Evolutionary conservation across 2,329 filamentous ascomycete genomes (phyloP), one percentile per base, ranked within the genome.

Genomic region (Clonostachys chloroleuca): DNA sequence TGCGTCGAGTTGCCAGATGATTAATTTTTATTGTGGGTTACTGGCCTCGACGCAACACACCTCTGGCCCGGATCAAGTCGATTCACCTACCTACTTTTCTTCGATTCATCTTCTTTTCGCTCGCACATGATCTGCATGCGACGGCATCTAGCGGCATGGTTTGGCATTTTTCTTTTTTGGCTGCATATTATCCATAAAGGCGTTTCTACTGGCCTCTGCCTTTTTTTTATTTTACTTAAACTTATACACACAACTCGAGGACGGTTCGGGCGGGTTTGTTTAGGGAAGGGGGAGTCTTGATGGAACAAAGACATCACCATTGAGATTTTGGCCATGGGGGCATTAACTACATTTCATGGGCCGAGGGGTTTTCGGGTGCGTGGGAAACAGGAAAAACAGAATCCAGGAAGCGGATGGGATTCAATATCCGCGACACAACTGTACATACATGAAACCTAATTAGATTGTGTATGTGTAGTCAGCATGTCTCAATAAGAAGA

Each of bases 71-170:
- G 24, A 30, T 30, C 24, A 30, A 30, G 24, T 30, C 24, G 24
- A 8, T 30, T 30, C 24, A 30, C 24, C 24, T n/a, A 12, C 17
- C 24, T n/a, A 12, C 17, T 34, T 12, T 16, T 13, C 42, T 17
- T 44, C 17, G 34, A 45, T n/a, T n/a, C 12, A n/a, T 42, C n/a
- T 41, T 34, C n/a, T 30, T 42, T 46, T 34, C 20, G 18, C 39
- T 18, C 30, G 37, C 18, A 37, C 12, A 18, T 36, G 42, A 45
- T 36, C 43, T 47, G 49, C 49, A 50, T 50, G 46, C 49, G 46
- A 50, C 46, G 46, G 49, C 49, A 46, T 44, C 34, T 39, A 24
- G 43, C 49, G 40, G 46, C 49, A 50, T 50, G 49, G 46, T 45
- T 41, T 42, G 34, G 30, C 30, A 43, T 43, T 39, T 48, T 46